Conservation (phyloP, 768 basidiomycete genomes). For the Cystobasidium onofrii region DNA sequence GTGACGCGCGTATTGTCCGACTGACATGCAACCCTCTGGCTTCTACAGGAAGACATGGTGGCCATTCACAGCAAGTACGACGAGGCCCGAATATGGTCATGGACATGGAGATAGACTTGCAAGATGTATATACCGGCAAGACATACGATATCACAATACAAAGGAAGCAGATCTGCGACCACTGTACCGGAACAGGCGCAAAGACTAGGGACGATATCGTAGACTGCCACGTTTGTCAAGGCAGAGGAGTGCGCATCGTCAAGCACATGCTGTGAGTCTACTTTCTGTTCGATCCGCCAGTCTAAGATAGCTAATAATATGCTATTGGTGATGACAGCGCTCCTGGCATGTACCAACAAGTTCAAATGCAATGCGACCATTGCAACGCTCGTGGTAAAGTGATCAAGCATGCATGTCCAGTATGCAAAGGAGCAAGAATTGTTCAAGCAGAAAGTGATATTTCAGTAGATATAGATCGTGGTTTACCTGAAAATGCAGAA, state of each 20-base stretch:
- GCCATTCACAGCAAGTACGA: constrained; percentile 43
- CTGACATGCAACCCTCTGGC: background rate
- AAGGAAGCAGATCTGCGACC: constrained; percentile 87
- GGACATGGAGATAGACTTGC: constrained; percentile 43
- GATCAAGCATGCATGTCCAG: constrained; percentile 68
- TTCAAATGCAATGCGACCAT: constrained; percentile 49
- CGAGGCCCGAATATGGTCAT: constrained; percentile 47
- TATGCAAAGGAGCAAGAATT: constrained; percentile 58
- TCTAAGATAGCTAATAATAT: constrained; percentile 53
- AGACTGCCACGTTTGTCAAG: constrained; percentile 72
- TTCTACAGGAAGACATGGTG: constrained; percentile 35
- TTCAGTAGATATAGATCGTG: constrained; percentile 73
- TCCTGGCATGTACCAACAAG: constrained; percentile 40
- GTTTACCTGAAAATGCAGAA: constrained; percentile 88
- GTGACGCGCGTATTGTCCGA: constrained; percentile 43
- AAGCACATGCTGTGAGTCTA: constrained; percentile 65
- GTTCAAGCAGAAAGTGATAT: constrained; percentile 56
- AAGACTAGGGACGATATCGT: constrained; percentile 56
- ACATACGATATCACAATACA: constrained; percentile 90
- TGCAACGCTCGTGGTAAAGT: constrained; percentile 76
- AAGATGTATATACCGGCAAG: constrained; percentile 66
- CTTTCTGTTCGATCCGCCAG: constrained; percentile 49
- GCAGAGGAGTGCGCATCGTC: constrained; percentile 71
- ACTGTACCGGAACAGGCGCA: constrained; percentile 91
- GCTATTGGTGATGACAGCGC: constrained; percentile 49